Base-by-base conservation (phyloP, 352 stramenopile species). In the Globisporangium orthogonon region DNA sequence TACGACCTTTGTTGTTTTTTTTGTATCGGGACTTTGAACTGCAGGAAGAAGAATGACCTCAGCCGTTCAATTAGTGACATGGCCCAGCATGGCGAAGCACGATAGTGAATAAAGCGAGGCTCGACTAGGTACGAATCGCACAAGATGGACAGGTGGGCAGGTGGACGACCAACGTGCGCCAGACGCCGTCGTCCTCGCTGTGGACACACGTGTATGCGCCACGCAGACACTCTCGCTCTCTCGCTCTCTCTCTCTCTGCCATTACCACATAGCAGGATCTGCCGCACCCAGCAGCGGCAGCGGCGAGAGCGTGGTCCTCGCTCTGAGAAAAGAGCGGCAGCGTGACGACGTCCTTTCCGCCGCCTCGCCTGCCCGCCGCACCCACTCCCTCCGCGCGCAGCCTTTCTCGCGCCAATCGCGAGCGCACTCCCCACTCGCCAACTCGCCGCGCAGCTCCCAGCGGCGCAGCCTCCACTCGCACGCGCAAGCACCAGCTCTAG, bases 161-260 rank as follows among this genome's bases (percentile, higher is more conserved):
- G 17, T 41, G 37, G 37, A 23, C 23, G 23, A 23, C 23, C 23
- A 23, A 23, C 23, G 23, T 23, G 23, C 23, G 23, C 23, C 23
- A 23, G 23, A 23, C 1, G 23, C 23, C 23, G 23, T 23, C 23
- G 23, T 23, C 23, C 33, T 37, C 33, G 33, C 33, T 37, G 33
- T 37, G 33, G 33, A 37, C 33, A 37, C 33, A 7, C 33, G 10
- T 11, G 33, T 37, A 37, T 37, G 33, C 33, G 33, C 33, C 33
- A 37, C 33, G 33, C 33, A 37, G 33, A 37, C 33, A 37, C 33
- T 11, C 33, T 0, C 0, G 10, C 6, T 37, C 33, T 78, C 7
- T 67, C 80, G 9, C 87, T 89, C 52, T 78, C 82, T 28, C 50
- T 91, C 7, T 91, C 78, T 37, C 78, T 91, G 23, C 87, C 60